Conservation (phyloP, 257 asterid genomes). For the Nicotiana obtusifolia region DNA sequence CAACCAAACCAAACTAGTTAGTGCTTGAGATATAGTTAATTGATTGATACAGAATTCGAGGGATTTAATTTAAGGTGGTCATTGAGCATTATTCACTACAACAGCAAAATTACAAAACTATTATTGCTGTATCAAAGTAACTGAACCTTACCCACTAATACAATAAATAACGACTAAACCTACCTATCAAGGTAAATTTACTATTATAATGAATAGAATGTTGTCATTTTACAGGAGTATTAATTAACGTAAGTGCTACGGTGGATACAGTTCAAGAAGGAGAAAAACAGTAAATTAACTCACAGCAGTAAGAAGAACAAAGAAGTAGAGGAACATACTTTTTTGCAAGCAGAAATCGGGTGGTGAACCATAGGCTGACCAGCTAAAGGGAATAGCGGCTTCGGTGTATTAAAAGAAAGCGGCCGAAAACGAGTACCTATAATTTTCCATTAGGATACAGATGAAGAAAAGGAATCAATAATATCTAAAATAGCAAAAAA, state of each 20-base stretch:
- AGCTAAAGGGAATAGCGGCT: slow-evolving; percentile 78
- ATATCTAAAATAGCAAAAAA: not conserved
- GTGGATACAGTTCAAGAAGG: no score
- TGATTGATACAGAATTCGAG: not conserved
- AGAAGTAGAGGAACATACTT: slow-evolving; percentile 30
- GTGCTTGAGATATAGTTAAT: not conserved
- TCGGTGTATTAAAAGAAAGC: slow-evolving; percentile 65
- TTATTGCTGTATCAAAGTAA: no score
- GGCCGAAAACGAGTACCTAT: slow-evolving; percentile 83
- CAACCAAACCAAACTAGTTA: not conserved
- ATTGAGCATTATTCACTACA: no score
- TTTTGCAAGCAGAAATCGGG: slow-evolving; percentile 80
- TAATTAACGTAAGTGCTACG: no score
- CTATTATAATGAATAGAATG: no score
- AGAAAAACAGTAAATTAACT: no score
- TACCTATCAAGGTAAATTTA: no score
- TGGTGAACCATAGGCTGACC: slow-evolving; percentile 90
- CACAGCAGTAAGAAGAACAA: not conserved
- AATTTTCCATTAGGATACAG: not conserved
- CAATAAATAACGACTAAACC: no score
- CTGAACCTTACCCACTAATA: no score
- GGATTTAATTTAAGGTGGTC: not conserved
- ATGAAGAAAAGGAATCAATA: not conserved
- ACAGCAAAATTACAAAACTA: no score
- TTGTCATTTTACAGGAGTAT: no score